These are phyloP conservation scores for Solanum virginianum DNA, from an alignment of 257 asterid genomes.

Conservation along the genomic window DNA sequence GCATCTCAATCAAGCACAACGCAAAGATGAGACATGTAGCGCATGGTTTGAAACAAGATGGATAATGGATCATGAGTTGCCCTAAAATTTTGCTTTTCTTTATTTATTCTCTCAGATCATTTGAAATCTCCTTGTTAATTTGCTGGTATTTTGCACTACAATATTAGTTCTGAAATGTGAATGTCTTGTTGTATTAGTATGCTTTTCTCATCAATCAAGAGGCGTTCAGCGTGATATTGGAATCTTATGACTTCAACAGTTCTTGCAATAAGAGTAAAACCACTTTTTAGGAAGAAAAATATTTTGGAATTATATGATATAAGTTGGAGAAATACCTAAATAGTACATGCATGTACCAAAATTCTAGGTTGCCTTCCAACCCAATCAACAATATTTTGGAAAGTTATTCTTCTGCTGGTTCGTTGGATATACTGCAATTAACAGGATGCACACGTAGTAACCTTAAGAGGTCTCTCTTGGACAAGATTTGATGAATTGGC, in stretches of 20 bases:
- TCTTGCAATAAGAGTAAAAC: neutral
- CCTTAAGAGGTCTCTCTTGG: neutral
- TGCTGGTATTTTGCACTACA: neutral
- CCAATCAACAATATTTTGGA: neutral
- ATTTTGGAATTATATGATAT: neutral
- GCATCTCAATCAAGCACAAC: slow-evolving; percentile 38
- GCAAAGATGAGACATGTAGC: neutral
- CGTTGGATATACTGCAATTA: neutral
- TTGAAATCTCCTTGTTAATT: neutral
- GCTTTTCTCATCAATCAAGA: neutral
- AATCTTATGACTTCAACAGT: neutral
- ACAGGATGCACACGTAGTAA: neutral
- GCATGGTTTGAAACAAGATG: neutral
- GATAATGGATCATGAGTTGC: neutral
- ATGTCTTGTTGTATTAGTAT: neutral
- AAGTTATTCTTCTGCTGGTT: neutral
- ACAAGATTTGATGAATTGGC: neutral
- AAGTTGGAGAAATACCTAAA: too few relatives aligned
- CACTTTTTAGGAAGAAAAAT: neutral
- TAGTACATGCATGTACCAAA: too few relatives aligned
- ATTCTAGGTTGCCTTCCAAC: neutral
- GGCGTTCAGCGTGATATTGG: neutral
- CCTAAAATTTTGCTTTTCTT: neutral
- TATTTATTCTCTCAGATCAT: neutral
- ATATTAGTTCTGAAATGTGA: neutral